Conservation (phyloP, 129 eudicot genomes). For the Solidago caesia region DNA sequence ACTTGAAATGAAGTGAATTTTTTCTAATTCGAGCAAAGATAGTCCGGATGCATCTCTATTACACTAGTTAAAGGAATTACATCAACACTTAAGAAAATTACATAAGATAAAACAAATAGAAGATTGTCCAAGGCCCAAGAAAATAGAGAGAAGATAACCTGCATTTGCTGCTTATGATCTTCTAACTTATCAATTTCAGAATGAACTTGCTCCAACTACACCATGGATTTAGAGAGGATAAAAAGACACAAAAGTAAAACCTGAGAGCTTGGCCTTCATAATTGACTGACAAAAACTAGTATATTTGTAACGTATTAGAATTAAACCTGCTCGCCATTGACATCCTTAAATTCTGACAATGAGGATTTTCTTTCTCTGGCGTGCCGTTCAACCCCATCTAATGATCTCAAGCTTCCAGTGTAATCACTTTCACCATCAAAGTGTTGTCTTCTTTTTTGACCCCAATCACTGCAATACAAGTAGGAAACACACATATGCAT, state of each 20-base stretch:
- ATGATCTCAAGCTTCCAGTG: constrained; percentile 46
- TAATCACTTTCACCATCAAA: constrained; percentile 58
- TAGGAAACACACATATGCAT: constrained; percentile 14
- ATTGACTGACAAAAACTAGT: not conserved
- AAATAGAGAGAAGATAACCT: constrained; percentile 40
- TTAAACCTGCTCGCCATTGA: constrained; percentile 56
- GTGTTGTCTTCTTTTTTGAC: constrained; percentile 44
- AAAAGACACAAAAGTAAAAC: constrained; percentile 4
- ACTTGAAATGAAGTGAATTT: constrained; percentile 2
- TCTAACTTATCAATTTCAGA: constrained; percentile 56
- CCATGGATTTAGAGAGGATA: constrained; percentile 17
- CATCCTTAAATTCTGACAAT: constrained; percentile 44
- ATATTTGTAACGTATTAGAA: not conserved
- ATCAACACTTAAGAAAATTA: not conserved
- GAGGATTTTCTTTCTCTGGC: constrained; percentile 41
- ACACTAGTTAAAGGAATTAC: constrained; percentile 2
- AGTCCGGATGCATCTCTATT: constrained; percentile 4
- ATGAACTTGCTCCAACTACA: constrained; percentile 59
- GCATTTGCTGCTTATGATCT: constrained; percentile 50
- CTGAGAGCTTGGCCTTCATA: constrained; percentile 9
- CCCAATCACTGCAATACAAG: constrained; percentile 46
- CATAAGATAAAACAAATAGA: not conserved
- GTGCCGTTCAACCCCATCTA: constrained; percentile 53
- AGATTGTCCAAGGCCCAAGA: not conserved
- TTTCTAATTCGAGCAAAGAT: not conserved